These are phyloP conservation scores for Thuja plicata DNA, from an alignment of 83 land plant species.

Conservation along the genomic window DNA sequence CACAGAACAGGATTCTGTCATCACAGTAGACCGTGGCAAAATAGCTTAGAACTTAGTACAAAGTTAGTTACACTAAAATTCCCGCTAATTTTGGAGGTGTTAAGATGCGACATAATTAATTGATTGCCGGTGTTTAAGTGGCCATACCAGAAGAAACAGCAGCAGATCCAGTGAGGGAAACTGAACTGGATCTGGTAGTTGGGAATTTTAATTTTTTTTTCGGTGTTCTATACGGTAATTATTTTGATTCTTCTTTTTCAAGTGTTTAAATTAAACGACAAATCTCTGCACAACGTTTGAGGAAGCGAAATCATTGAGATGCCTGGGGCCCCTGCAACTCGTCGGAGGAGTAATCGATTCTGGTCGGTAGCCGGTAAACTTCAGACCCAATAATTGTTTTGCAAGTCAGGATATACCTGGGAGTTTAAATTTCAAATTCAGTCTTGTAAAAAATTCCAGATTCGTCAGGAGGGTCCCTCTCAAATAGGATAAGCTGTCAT, in stretches of 20 bases:
- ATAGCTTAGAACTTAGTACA: too few relatives aligned
- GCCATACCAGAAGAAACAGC: not conserved
- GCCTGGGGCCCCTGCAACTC: not conserved
- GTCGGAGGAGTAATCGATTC: slow-evolving; percentile 5
- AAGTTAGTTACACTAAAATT: too few relatives aligned
- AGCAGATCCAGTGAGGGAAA: not conserved
- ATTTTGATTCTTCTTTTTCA: too few relatives aligned
- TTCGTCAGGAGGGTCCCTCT: not conserved
- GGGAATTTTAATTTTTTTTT: not conserved
- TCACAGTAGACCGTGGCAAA: too few relatives aligned
- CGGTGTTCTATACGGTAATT: too few relatives aligned
- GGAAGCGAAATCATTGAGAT: not conserved
- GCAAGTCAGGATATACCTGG: not conserved
- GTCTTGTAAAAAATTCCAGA: not conserved
- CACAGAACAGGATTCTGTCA: too few relatives aligned
- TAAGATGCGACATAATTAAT: not conserved
- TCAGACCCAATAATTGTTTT: slow-evolving; percentile 6
- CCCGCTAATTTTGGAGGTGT: not conserved
- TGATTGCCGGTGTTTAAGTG: not conserved
- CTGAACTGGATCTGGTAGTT: not conserved
- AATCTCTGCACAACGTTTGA: not conserved
- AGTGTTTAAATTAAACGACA: not conserved
- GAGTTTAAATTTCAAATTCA: not conserved
- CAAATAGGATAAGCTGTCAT: not conserved
- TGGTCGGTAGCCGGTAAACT: not conserved